These are phyloP conservation scores for Blastobotrys serpentis DNA, from an alignment of 1,139 yeast genomes.

Conservation along the genomic window DNA sequence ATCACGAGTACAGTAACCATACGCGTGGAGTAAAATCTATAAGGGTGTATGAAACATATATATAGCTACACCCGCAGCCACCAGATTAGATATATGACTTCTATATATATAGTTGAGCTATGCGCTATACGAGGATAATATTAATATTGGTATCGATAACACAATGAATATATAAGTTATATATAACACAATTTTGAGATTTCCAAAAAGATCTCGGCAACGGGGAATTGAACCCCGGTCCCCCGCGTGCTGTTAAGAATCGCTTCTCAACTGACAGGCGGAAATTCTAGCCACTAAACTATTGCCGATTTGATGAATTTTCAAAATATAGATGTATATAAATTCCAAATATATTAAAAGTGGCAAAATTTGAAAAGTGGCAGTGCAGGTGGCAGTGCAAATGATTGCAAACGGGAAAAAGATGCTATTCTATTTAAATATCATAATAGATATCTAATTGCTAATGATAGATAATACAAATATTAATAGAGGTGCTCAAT, in stretches of 20 bases:
- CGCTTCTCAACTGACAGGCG: constrained; percentile 34
- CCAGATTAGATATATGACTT: no score
- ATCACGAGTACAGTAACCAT: no score
- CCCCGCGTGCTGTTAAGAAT: constrained; percentile 48
- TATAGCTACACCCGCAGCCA: no score
- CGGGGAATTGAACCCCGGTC: constrained; percentile 74
- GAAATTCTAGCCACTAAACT: constrained; percentile 42
- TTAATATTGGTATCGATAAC: neutral
- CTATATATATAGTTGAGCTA: no score
- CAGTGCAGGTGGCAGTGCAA: constrained; percentile 2
- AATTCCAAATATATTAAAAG: neutral
- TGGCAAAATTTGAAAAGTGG: neutral
- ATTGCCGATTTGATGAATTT: constrained; percentile 30
- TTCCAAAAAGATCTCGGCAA: constrained; percentile 50
- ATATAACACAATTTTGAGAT: neutral
- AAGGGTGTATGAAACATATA: no score
- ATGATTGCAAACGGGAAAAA: neutral
- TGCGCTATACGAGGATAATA: no score
- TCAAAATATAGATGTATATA: neutral
- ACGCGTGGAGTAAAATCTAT: no score
- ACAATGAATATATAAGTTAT: neutral
- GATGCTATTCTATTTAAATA: neutral
- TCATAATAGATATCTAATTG: no score
- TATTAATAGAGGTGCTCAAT: no score
- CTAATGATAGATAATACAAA: no score